A percentile compares a stretch with the other conserved stretches of the same genome.
Conservation (phyloP, 352 stramenopile genomes). For the Globisporangium takayamanum region DNA sequence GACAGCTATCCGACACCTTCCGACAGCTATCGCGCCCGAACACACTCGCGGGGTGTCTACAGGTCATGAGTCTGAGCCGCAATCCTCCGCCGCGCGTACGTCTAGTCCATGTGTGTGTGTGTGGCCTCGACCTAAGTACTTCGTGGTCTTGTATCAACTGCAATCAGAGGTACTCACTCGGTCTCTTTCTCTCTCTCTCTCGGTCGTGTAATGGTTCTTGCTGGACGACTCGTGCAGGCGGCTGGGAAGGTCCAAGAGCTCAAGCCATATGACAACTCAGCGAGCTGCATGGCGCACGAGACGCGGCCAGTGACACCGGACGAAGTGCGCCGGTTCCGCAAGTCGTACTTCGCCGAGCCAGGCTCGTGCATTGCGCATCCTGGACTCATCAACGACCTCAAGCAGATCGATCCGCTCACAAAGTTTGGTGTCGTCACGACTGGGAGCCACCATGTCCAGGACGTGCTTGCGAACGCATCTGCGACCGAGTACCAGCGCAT, state of each 20-base stretch:
- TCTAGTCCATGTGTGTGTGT: neutral
- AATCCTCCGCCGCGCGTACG: conserved; percentile 26
- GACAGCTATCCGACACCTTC: no score
- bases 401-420: conserved; percentile 43
- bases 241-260: conserved; percentile 34
- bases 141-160: no score
- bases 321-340: conserved; percentile 65
- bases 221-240: conserved; percentile 17
- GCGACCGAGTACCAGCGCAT: conserved; percentile 61
- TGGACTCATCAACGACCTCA: conserved; percentile 75
- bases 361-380: conserved; percentile 67
- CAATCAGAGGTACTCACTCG: neutral
- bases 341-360: conserved; percentile 80
- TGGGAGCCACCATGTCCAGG: conserved; percentile 56
- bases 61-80: conserved; percentile 10
- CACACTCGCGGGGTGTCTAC: no score
- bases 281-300: conserved; percentile 51
- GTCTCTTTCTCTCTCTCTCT: neutral
- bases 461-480: conserved; percentile 41
- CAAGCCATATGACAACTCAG: conserved; percentile 34
- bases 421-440: conserved; percentile 69
- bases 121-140: neutral
- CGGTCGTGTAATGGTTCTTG: neutral
- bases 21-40: no score
- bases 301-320: conserved; percentile 60